phyloP scores from a whole-genome alignment of 1,139 yeast genomes.

The Diutina scorzettiae region DNA sequence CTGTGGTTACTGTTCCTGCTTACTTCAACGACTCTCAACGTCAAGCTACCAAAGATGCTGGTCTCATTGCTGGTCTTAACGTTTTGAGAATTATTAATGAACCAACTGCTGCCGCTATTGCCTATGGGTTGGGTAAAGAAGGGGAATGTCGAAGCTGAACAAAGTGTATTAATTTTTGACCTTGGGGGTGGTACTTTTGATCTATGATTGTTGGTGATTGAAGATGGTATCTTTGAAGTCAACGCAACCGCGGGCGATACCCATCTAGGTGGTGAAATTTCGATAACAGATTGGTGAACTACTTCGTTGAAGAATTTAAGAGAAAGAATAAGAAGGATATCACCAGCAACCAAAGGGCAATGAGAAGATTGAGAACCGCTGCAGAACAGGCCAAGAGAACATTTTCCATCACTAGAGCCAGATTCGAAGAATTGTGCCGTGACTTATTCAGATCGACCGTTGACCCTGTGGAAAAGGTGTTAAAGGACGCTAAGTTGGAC shows the following conservation, averaged over 20 bases:
- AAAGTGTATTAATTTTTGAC: slow-evolving; percentile 26
- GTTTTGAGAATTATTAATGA: slow-evolving; percentile 92
- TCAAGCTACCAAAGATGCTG: slow-evolving; percentile 98
- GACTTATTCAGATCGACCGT: slow-evolving; percentile 96
- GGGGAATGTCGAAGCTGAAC: slow-evolving; percentile 57
- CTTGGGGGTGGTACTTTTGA: slow-evolving; percentile 46
- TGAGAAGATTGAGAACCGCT: slow-evolving; percentile 87
- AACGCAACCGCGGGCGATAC: slow-evolving; percentile 43
- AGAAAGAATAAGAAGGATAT: slow-evolving; percentile 79
- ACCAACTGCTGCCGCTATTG: slow-evolving; percentile 98
- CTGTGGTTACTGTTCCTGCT: slow-evolving; percentile 95
- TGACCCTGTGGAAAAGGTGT: no score
- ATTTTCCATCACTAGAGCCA: slow-evolving; percentile 78
- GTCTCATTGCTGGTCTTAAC: slow-evolving; percentile 89
- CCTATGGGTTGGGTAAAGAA: slow-evolving; percentile 82
- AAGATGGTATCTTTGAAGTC: slow-evolving; percentile 42
- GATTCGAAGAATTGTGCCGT: no score
- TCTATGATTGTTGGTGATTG: slow-evolving; percentile 37
- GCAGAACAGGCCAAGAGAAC: slow-evolving; percentile 96
- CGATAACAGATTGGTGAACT: not conserved
- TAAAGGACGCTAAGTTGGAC: slow-evolving; percentile 89
- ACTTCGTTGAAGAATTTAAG: slow-evolving; percentile 46
- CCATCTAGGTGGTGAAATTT: slow-evolving; percentile 63
- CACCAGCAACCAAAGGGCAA: slow-evolving; percentile 61
- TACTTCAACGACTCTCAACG: slow-evolving; percentile 97